Base-by-base conservation (phyloP, 306 rosid genomes). In the Vigna unguiculata region DNA sequence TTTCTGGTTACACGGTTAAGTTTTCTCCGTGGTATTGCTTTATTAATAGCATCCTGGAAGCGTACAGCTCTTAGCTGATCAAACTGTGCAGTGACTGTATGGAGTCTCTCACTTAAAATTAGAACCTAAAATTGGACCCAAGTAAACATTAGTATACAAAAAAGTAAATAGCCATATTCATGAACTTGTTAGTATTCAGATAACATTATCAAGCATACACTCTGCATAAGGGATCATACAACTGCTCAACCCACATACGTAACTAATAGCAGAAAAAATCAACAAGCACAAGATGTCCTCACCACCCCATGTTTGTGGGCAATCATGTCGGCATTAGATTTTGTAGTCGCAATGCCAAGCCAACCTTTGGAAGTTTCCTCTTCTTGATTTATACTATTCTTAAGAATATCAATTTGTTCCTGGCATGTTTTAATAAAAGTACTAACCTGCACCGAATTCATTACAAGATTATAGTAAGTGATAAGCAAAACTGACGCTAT, bases 301-400 rank as follows among this genome's bases (percentile, higher is more conserved):
- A 95, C 99, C 99, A 95, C 99, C 47, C 99, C 99, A 84, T 95
- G 99, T 85, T 95, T 95, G 92, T 95, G 98, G 30, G 97, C 97
- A 66, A 89, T 81, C 12, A 88, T 92, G 81, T 95, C 98, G 1
- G 85, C 97, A 78, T 91, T 95, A 65, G 96, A 78, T 83, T 82
- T 87, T 55, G 89, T 85, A 13, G 72, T 59, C 77, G 78, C 43
- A 58, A 86, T 84, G 72, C 96, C 93, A 77, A 91, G 93, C 99
- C 99, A 95, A 40, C 96, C 93, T 82, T 89, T 95, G 19, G 99
- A 82, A 75, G 62, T 84, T 72, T 69, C 85, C 76, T 89, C 97
- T 9, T 85, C 98, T 74, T 84, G 84, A 75, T 85, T 87, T 55
- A 95, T 92, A 70, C 90, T 89, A 80, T 92, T 91, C 86, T 92